Conservation (phyloP, 345 rosid genomes). For the Citrus sp. region DNA sequence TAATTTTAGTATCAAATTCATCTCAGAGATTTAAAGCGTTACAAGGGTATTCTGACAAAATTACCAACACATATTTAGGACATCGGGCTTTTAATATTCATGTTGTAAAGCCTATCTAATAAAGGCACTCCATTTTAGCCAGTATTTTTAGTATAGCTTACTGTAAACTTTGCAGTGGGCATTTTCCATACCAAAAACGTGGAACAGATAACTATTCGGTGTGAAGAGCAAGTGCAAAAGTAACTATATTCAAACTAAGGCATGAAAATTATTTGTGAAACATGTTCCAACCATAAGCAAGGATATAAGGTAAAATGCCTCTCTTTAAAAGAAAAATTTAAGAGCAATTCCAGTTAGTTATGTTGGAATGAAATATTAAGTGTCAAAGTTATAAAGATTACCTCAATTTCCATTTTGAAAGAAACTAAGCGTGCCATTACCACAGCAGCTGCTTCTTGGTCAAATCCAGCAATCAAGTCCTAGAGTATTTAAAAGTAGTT, state of each 20-base stretch:
- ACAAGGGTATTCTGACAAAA: background rate
- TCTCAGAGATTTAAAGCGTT: background rate
- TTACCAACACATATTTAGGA: background rate
- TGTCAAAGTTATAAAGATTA: constrained; percentile 20
- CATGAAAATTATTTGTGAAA: background rate
- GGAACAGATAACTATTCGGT: background rate
- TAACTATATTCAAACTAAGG: background rate
- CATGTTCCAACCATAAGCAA: background rate
- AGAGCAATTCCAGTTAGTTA: background rate
- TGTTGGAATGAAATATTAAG: background rate
- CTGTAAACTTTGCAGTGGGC: background rate
- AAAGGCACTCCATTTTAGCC: background rate
- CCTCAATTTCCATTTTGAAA: constrained; percentile 98
- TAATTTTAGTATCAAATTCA: background rate
- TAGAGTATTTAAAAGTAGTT: constrained; percentile 28
- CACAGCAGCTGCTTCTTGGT: constrained; percentile 99
- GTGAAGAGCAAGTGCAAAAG: background rate
- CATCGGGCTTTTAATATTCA: background rate
- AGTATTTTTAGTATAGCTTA: too few relatives aligned
- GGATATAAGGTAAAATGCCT: background rate
- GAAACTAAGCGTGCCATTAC: constrained; percentile 88
- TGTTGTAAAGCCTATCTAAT: background rate
- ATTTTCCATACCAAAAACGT: background rate
- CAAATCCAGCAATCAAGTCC: constrained; percentile 96
- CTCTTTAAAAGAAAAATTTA: background rate